phyloP scores from a whole-genome alignment of 345 rosid genomes.

The Acer saccharum region DNA sequence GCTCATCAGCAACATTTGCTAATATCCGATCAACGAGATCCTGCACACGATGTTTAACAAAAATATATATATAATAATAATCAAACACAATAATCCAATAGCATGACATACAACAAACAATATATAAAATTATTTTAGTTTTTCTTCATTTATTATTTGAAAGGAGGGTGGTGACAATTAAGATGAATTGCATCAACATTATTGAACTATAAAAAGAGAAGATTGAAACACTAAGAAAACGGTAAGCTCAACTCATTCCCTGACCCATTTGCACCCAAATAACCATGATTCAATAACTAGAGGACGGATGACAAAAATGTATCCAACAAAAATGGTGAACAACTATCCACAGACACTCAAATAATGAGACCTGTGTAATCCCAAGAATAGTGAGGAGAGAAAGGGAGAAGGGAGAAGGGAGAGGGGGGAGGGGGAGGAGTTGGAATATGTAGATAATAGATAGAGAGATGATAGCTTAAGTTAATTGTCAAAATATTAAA shows the following conservation, averaged over 20 bases:
- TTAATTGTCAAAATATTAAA: background rate
- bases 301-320: background rate
- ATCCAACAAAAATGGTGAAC: background rate
- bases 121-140: background rate
- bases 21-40: conserved; percentile 89
- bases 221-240: background rate
- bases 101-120: background rate
- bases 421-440: background rate
- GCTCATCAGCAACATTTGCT: conserved; percentile 64
- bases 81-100: background rate
- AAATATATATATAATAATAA: conserved; percentile 16
- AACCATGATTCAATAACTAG: background rate
- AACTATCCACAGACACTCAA: background rate
- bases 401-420: background rate
- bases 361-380: background rate
- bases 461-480: background rate
- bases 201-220: background rate
- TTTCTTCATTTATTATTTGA: no score
- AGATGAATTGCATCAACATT: background rate
- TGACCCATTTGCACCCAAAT: background rate
- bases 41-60: conserved; percentile 36
- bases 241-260: background rate
- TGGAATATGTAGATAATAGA: background rate
- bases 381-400: background rate
- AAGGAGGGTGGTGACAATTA: background rate